Percentiles rank a stretch among this genome's conserved stretches.
These are phyloP conservation scores for Trametopsis cervina DNA, from an alignment of 768 basidiomycete species.

Conservation along the genomic window DNA sequence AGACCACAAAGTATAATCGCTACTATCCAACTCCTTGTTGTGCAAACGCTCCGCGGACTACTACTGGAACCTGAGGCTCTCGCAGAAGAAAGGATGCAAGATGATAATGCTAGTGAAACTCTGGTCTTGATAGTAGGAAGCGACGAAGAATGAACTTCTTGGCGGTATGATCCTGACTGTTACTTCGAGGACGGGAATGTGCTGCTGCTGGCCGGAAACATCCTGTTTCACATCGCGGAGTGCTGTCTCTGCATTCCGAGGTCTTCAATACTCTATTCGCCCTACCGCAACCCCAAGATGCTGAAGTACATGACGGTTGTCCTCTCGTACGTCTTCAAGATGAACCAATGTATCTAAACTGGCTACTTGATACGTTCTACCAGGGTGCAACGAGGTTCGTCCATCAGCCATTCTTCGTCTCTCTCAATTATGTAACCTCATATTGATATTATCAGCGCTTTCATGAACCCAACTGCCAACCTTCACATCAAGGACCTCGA, in stretches of 20 bases:
- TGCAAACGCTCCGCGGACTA: no score
- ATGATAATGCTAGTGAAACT: no score
- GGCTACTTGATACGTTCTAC: neutral
- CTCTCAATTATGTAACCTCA: neutral
- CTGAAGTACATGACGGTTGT: neutral
- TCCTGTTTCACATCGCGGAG: constrained; percentile 15
- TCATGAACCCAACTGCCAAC: no score
- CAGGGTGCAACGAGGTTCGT: neutral
- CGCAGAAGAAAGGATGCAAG: no score
- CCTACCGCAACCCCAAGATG: constrained; percentile 12
- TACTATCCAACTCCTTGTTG: no score
- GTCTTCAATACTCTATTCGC: constrained; percentile 20
- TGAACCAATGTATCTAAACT: neutral
- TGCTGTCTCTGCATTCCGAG: constrained; percentile 17
- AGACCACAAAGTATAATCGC: neutral
- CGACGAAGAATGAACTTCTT: neutral
- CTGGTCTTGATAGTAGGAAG: no score
- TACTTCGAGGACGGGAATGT: constrained; percentile 18
- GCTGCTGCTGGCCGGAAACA: constrained; percentile 17
- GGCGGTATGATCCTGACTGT: neutral
- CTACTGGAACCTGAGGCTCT: no score
- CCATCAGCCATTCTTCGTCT: neutral
- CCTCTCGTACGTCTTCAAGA: constrained; percentile 2
- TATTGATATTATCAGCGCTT: neutral
- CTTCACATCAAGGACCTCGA: neutral